These are phyloP conservation scores for Sugiyamaella boreocaroliniensis DNA, from an alignment of 805 yeast genomes.

Conservation along the genomic window DNA sequence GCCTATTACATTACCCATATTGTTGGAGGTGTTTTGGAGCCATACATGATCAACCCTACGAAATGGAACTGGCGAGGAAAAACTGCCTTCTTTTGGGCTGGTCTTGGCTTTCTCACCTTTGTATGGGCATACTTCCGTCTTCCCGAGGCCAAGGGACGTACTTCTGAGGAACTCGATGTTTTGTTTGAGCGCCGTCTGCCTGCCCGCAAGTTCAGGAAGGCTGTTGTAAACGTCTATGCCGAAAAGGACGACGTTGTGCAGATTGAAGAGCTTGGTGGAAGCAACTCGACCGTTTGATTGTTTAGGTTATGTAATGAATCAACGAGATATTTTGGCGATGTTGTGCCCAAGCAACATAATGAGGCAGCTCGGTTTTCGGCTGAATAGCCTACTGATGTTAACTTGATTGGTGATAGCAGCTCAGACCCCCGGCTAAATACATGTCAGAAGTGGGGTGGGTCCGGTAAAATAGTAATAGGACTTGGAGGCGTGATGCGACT, in stretches of 20 bases:
- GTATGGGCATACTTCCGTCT: slow-evolving; percentile 44
- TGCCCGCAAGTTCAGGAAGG: slow-evolving; percentile 22
- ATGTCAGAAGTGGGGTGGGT: too few relatives aligned
- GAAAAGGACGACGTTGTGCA: neutral
- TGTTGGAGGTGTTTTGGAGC: slow-evolving; percentile 22
- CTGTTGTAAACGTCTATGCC: neutral
- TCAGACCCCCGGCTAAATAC: too few relatives aligned
- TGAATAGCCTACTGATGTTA: too few relatives aligned
- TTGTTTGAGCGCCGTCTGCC: slow-evolving; percentile 36
- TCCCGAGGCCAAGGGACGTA: slow-evolving; percentile 55
- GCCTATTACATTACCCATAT: slow-evolving; percentile 19
- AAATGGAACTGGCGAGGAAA: slow-evolving; percentile 43
- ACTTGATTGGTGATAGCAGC: too few relatives aligned
- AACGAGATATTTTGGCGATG: too few relatives aligned
- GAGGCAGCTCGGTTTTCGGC: too few relatives aligned
- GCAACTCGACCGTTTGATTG: neutral
- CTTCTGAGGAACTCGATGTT: slow-evolving; percentile 52
- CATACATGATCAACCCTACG: slow-evolving; percentile 44
- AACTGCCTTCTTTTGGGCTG: slow-evolving; percentile 43
- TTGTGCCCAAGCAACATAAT: too few relatives aligned
- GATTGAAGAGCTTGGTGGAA: neutral
- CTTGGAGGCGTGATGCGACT: too few relatives aligned
- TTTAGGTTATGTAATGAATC: too few relatives aligned
- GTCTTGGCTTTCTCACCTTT: slow-evolving; percentile 27
- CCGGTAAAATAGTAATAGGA: too few relatives aligned